These are phyloP conservation scores for Gastrolobium villosum DNA, from an alignment of 306 rosid genomes.

Conservation along the genomic window DNA sequence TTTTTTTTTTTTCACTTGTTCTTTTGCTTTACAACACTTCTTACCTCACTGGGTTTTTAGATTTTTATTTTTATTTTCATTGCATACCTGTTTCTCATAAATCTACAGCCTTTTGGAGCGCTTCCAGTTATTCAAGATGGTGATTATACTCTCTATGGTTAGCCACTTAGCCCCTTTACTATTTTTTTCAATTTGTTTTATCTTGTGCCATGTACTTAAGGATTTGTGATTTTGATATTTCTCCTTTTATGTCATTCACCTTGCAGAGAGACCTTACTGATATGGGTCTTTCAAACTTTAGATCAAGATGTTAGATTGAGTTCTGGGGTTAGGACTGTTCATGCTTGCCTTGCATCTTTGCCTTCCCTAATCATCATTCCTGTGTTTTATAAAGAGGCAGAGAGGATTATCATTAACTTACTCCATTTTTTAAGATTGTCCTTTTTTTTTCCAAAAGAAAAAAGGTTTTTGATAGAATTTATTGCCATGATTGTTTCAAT, in stretches of 20 bases:
- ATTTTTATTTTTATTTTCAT: neutral
- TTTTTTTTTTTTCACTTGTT: neutral
- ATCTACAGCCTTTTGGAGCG: too few species aligned
- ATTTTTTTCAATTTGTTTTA: neutral
- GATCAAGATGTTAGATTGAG: too few species aligned
- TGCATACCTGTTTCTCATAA: neutral
- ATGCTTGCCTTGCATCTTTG: too few species aligned
- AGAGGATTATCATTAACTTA: too few species aligned
- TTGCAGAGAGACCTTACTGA: neutral
- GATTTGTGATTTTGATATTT: neutral
- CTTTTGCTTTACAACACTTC: neutral
- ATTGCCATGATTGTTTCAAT: too few species aligned
- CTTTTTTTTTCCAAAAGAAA: too few species aligned
- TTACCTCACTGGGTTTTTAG: too few species aligned
- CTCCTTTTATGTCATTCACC: neutral
- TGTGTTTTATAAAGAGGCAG: too few species aligned
- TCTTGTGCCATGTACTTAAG: neutral
- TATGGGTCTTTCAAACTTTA: neutral
- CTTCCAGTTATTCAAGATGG: too few species aligned
- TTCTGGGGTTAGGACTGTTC: too few species aligned
- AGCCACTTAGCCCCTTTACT: neutral
- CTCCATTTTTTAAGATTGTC: constrained; percentile 3
- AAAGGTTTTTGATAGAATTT: too few species aligned
- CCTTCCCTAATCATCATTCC: too few species aligned
- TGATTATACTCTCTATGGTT: constrained; percentile 29